These are phyloP conservation scores for Arabidopsis hybrid DNA, from an alignment of 441 rosid species.

Conservation along the genomic window DNA sequence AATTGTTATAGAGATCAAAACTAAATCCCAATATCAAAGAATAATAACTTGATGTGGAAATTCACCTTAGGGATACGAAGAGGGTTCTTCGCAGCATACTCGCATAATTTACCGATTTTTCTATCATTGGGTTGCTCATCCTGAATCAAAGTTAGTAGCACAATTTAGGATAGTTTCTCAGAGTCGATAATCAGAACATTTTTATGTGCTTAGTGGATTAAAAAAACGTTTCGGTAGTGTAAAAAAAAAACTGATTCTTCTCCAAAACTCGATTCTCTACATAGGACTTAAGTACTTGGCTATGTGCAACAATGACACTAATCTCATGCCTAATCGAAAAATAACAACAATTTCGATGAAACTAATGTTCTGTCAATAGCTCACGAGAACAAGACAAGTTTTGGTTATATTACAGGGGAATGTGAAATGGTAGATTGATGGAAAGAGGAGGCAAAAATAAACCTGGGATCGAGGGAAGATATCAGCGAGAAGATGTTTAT, in stretches of 20 bases:
- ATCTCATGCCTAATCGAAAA: not conserved
- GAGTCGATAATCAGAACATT: not conserved
- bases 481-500: slow-evolving; percentile 74
- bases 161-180: not conserved
- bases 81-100: slow-evolving; percentile 86
- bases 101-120: slow-evolving; percentile 79
- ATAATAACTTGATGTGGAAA: not conserved
- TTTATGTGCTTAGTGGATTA: slow-evolving; percentile 12
- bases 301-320: not conserved
- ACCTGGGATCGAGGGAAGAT: slow-evolving; percentile 70
- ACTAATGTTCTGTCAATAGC: not conserved
- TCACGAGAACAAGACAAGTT: too few species aligned
- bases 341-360: not conserved
- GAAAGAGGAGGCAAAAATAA: slow-evolving; percentile 46
- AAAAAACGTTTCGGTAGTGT: too few species aligned
- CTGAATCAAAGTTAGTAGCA: slow-evolving; percentile 44
- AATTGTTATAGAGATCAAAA: not conserved
- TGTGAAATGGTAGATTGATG: not conserved
- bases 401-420: not conserved
- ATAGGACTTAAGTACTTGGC: not conserved
- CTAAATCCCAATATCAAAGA: not conserved
- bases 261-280: not conserved
- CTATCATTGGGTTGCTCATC: slow-evolving; percentile 76
- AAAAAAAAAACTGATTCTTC: too few species aligned
- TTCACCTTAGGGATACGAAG: slow-evolving; percentile 85